A percentile compares a stretch with the other conserved stretches of the same genome.
These are phyloP conservation scores for Microcyclospora pomicola DNA, from an alignment of 2,329 filamentous ascomycete species.

Conservation along the genomic window DNA sequence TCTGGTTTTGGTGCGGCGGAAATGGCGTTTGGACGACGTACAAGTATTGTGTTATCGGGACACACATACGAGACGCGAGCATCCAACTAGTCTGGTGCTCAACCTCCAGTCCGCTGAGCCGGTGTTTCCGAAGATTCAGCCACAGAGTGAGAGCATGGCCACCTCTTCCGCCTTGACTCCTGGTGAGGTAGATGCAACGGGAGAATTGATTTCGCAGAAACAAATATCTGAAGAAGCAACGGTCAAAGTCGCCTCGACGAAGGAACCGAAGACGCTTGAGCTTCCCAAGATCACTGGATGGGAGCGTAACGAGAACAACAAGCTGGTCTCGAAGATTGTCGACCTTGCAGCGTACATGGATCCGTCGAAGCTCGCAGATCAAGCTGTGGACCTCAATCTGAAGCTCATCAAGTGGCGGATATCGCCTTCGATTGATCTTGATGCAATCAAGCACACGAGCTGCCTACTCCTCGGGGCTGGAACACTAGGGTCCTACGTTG, in stretches of 20 bases:
- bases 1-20: slow-evolving; percentile 66
- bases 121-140: slow-evolving; percentile 13
- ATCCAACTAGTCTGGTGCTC: slow-evolving; percentile 69
- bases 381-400: slow-evolving; percentile 88
- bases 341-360: slow-evolving; percentile 92
- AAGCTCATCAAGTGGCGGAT: slow-evolving; percentile 99
- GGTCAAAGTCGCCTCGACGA: slow-evolving; percentile 13
- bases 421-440: slow-evolving; percentile 73
- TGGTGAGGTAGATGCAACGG: slow-evolving; percentile 18
- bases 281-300: slow-evolving; percentile 81
- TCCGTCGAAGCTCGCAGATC: slow-evolving; percentile 71
- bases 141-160: slow-evolving; percentile 12
- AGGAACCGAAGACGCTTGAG: slow-evolving; percentile 21
- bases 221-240: slow-evolving; percentile 8
- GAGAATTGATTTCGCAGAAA: slow-evolving; percentile 17
- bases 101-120: slow-evolving; percentile 44
- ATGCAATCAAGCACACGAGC: slow-evolving; percentile 75
- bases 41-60: slow-evolving; percentile 89
- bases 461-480: slow-evolving; percentile 86
- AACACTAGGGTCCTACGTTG: slow-evolving; percentile 87
- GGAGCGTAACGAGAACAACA: slow-evolving; percentile 71
- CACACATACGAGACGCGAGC: slow-evolving; percentile 59
- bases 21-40: slow-evolving; percentile 61
- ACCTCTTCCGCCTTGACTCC: slow-evolving; percentile 16
- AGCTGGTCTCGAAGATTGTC: slow-evolving; percentile 62